Evolutionary conservation across 352 stramenopile genomes (phyloP).

Genomic region (Phytophthora litchii): DNA sequence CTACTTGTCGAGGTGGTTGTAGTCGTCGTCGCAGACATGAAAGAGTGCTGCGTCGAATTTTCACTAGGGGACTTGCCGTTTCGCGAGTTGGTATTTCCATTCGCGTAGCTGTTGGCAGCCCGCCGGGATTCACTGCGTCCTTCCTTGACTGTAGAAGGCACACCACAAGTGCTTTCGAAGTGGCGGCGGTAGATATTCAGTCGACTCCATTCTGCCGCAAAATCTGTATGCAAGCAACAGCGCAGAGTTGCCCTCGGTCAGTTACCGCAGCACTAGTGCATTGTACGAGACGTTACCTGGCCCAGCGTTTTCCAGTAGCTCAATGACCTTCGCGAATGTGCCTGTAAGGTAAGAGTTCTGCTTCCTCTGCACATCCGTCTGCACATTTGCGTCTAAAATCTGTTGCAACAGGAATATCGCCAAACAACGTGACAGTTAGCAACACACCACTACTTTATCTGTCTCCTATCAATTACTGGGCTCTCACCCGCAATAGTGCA

Average conservation of each 20-base stretch:
- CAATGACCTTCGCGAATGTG: constrained; percentile 65
- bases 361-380: constrained; percentile 66
- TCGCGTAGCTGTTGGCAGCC: constrained; percentile 11
- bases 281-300: constrained; percentile 37
- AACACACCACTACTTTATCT: not conserved
- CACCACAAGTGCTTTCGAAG: constrained; percentile 79
- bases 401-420: constrained; percentile 20
- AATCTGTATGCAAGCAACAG: constrained; percentile 42
- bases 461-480: not conserved
- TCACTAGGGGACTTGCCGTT: constrained; percentile 17
- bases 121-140: constrained; percentile 26
- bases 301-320: constrained; percentile 67
- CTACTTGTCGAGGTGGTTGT: constrained; percentile 25
- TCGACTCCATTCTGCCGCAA: constrained; percentile 70
- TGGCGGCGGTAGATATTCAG: constrained; percentile 81
- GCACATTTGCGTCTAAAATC: constrained; percentile 77
- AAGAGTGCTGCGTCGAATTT: constrained; percentile 27
- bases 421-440: constrained; percentile 10
- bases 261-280: not conserved
- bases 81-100: constrained; percentile 19
- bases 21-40: constrained; percentile 21
- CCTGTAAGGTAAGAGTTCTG: constrained; percentile 70
- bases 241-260: not conserved
- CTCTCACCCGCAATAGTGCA: constrained; percentile 62
- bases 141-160: constrained; percentile 58